phyloP scores from a whole-genome alignment of 2,329 filamentous ascomycete species.

The Calonectria multiphialidica region DNA sequence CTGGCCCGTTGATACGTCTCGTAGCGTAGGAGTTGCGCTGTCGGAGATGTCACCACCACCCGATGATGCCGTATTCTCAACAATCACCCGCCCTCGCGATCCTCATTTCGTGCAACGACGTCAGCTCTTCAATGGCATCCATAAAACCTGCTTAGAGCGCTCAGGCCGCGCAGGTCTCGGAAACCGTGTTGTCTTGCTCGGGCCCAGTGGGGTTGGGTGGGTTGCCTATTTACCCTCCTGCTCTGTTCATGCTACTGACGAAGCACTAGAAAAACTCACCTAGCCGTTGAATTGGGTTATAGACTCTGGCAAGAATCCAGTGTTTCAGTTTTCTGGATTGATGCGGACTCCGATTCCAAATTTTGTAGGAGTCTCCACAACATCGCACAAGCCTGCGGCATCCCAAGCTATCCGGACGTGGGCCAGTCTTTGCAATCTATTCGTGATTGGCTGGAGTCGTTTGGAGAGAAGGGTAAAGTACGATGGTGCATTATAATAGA shows the following conservation, averaged over 20 bases:
- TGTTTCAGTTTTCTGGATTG: constrained; percentile 4
- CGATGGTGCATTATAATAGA: constrained; percentile 5
- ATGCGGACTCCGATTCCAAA: neutral
- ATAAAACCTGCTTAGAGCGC: neutral
- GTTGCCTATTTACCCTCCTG: neutral
- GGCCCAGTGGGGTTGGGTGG: neutral
- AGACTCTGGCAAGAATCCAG: neutral
- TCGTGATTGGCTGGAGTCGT: neutral
- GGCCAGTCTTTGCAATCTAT: neutral
- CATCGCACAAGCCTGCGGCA: neutral
- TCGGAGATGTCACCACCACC: neutral
- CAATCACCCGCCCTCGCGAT: neutral
- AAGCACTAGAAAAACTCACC: neutral
- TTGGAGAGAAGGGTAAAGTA: neutral
- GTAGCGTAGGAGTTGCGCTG: neutral
- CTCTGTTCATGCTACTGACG: neutral
- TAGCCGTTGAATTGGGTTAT: neutral
- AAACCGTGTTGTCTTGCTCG: neutral
- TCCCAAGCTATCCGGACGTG: neutral
- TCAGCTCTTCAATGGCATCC: neutral
- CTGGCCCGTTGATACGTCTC: too few relatives aligned
- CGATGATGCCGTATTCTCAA: neutral
- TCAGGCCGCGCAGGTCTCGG: too few relatives aligned
- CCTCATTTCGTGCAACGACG: neutral
- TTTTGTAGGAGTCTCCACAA: neutral